Conservation (phyloP, 345 rosid species). For the Draba incana region DNA sequence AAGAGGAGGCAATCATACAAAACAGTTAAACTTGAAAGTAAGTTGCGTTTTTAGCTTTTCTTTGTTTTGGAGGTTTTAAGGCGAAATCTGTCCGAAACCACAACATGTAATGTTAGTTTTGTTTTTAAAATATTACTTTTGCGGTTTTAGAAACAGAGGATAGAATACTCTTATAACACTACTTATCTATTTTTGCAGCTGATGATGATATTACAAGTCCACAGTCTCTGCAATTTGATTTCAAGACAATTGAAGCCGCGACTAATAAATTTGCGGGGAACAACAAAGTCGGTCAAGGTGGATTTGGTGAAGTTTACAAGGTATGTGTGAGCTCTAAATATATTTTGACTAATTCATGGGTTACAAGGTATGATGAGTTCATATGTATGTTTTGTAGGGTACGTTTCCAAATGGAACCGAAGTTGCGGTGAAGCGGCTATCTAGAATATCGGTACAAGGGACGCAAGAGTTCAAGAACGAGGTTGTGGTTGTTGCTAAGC, state of each 20-base stretch:
- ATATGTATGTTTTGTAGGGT: background rate
- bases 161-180: background rate
- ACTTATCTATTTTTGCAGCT: background rate
- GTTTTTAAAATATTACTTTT: too few relatives aligned
- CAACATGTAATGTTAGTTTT: too few relatives aligned
- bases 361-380: too few relatives aligned
- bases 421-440: conserved; percentile 17
- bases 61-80: background rate
- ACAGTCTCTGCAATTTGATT: conserved; percentile 1
- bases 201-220: background rate
- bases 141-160: background rate
- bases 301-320: conserved; percentile 32
- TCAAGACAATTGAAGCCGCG: conserved; percentile 14
- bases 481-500: background rate
- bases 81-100: too few relatives aligned
- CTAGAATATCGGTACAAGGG: conserved; percentile 5
- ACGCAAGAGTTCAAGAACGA: conserved; percentile 28
- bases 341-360: too few relatives aligned
- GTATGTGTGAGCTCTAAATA: background rate
- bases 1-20: conserved; percentile 14
- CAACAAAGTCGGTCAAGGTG: conserved; percentile 25
- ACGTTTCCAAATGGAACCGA: conserved; percentile 15
- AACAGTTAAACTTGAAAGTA: conserved; percentile 24
- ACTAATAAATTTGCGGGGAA: background rate
- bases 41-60: background rate